Base-by-base conservation (phyloP, 768 basidiomycete species). In the Trametes gibbosa region DNA sequence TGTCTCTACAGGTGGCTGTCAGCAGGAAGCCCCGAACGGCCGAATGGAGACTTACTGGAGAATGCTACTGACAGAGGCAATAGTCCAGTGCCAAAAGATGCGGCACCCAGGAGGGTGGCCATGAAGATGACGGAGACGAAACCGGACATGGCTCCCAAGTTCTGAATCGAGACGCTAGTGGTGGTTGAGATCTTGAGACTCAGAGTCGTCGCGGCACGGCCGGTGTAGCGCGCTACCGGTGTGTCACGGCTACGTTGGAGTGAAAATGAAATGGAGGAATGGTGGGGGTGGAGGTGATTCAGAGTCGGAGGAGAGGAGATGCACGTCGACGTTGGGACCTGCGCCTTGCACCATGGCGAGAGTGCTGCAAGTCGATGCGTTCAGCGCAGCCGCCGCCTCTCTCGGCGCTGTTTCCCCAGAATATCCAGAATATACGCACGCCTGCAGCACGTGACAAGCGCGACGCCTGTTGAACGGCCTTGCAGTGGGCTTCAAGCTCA, bases 61-160 rank as follows among this genome's bases (percentile, higher is more conserved):
- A 90, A 84, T 24, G 82, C 74, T 65, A 92, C 81, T 41, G 83
- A 85, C 35, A 97, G 72, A 0, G 95, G 95, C 35, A 89, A 69
- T 64, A 88, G 83, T 35, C 93, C 94, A 24, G 83, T 77, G 21
- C 76, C 79, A 65, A 92, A 91, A 0, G 87, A 86, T 10, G 79
- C 76, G 21, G 75, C 76, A 42, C 84, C 89, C 41, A 92, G 76
- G 4, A 84, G 68, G 42, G 76, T 73, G 24, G 86, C 79, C 86
- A 92, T 86, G 13, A 80, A 48, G 27, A 82, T 59, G 16, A 88
- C 71, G 39, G 73, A 50, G 50, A 75, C 61, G 74, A 83, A 59
- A 23, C 69, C 67, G 9, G 67, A 62, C 75, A 74, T 76, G 40
- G 43, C 48, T 19, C 4, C 13, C 1, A 14, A 29, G 14, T 13